phyloP scores from a whole-genome alignment of 768 basidiomycete genomes.

The Pleurotus djamor region DNA sequence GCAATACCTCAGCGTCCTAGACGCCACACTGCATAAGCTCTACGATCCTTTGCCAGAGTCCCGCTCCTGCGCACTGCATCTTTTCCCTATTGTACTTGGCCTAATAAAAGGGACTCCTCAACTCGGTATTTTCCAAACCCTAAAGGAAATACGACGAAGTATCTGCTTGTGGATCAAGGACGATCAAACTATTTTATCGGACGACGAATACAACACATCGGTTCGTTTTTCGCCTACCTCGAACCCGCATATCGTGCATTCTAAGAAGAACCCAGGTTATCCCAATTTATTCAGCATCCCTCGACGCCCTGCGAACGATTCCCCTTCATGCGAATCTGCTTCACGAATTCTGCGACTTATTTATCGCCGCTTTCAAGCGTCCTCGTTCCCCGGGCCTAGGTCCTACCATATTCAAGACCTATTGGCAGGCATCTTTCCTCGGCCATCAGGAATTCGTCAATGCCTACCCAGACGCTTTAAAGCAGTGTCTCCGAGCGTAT shows the following conservation, averaged over 20 bases:
- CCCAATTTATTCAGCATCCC: conserved; percentile 41
- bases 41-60: conserved; percentile 31
- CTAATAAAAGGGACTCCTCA: conserved; percentile 25
- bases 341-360: conserved; percentile 37
- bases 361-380: conserved; percentile 49
- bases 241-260: neutral
- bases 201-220: conserved; percentile 42
- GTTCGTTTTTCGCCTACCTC: conserved; percentile 28
- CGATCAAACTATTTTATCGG: conserved; percentile 31
- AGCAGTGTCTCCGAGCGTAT: conserved; percentile 42
- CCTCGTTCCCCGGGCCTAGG: conserved; percentile 46
- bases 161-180: conserved; percentile 56
- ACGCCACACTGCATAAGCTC: conserved; percentile 25
- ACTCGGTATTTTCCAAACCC: conserved; percentile 25
- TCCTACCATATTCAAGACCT: conserved; percentile 49
- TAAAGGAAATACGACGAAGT: conserved; percentile 33
- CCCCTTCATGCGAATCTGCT: conserved; percentile 41
- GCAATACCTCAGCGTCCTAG: conserved; percentile 25
- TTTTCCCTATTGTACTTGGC: conserved; percentile 31
- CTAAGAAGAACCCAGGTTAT: conserved; percentile 20
- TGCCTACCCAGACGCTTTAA: conserved; percentile 39
- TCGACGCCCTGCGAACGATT: conserved; percentile 33
- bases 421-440: conserved; percentile 59
- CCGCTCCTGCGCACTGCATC: conserved; percentile 25
- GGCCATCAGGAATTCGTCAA: conserved; percentile 30